Base-by-base conservation (phyloP, 495 filamentous ascomycete species). In the Evansstolkia leycettana region DNA sequence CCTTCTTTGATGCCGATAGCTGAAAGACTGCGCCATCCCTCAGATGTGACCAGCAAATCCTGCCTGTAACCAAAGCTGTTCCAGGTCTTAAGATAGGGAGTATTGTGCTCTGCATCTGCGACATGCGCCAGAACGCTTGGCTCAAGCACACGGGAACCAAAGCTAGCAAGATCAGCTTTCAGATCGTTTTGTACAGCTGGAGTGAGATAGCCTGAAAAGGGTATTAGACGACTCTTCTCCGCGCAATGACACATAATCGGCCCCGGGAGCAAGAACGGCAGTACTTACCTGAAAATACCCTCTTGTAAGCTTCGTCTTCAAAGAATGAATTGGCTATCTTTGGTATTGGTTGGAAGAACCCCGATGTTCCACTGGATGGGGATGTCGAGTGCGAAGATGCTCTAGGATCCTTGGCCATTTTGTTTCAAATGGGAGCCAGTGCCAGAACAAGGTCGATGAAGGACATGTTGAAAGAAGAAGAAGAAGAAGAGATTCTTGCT, bases 61-160 rank as follows among this genome's bases (percentile, higher is more conserved):
- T 28, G 12, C n/a, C 38, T 34, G 18, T 48, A 12, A 17, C 48
- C 46, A 23, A 47, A 49, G 11, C 38, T 38, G n/a, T 34, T 36
- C 17, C 36, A 41, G 7, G 46, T 28, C 35, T 78, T 54, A 28
- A 80, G 44, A 27, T 65, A 67, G 1, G 78, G 78, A 8, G 58
- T 58, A 49, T 77, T 70, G 17, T 40, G 47, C 53, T 82, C 78
- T 24, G 76, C 70, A 49, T 80, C 72, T 7, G 66, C 62, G 14
- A 76, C 45, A 19, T 11, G 13, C 5, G 7, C 3, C 5, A 33
- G 30, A 11, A 19, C 55, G 56, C 58, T 15, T 5, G 45, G 40
- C 18, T 34, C 14, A 2, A 60, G 29, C 28, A 52, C 47, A n/a
- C 20, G 28, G 17, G 34, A 29, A 16, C 43, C 43, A 33, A 58